Base-by-base conservation (phyloP, 164 flowering plant species). In the Liquidambar formosana region DNA sequence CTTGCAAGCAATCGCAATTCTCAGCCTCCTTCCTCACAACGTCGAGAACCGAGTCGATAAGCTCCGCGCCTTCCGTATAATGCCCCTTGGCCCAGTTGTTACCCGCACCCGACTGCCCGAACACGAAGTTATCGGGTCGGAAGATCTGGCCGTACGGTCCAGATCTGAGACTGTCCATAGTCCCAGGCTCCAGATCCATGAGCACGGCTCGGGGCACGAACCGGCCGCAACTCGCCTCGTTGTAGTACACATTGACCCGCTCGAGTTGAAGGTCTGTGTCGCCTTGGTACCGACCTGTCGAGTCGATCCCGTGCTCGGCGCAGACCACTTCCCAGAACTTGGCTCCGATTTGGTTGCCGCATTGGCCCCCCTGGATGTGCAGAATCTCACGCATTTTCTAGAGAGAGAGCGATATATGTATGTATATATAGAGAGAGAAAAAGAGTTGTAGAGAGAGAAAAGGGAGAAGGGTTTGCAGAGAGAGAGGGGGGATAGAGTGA, bases 121-220 rank as follows among this genome's bases (percentile, higher is more conserved):
- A 78, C 16, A 78, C 81, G 18, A 78, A 78, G 70, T 78, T 79
- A 60, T 76, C 79, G 1, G 79, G 79, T 14, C 79, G 25, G 44
- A 76, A 76, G n/a, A 76, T 76, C 70, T 79, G 82, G 10, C 82
- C 82, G 59, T 70, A 79, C 21, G 77, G 79, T 9, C 82, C 82
- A 16, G 82, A 79, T 53, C 82, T 67, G 52, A 79, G 63, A 28
- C 79, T 76, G 64, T 79, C 82, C 82, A 79, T 79, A 5, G 82
- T 79, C 11, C 81, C 81, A 0, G 81, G 81, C 66, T 80, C 83
- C n/a, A 80, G 83, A 70, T 80, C 83, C 79, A 80, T 67, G 57
- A 80, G 69, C 22, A 80, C 81, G 3, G 83, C 83, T 0, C 83
- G 69, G 8, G 83, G 83, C 18, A 80, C 83, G 43, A 69, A 80